Conservation (phyloP, 352 stramenopile genomes). For the Pythium aquatile region DNA sequence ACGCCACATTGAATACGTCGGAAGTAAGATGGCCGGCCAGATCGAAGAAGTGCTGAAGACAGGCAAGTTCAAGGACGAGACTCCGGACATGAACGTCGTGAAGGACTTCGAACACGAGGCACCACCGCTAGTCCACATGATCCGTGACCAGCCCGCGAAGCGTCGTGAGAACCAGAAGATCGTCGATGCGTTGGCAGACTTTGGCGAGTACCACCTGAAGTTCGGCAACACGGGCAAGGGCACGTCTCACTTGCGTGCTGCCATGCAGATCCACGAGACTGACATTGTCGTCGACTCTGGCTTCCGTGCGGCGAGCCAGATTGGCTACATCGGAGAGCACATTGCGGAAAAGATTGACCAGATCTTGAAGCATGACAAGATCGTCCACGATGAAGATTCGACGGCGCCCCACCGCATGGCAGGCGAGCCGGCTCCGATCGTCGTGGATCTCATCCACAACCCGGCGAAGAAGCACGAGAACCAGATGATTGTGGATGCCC, state of each 20-base stretch:
- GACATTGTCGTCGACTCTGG: conserved; percentile 52
- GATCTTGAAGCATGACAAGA: conserved; percentile 64
- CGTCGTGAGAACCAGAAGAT: conserved; percentile 61
- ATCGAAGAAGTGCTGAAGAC: conserved; percentile 56
- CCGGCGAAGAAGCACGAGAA: conserved; percentile 58
- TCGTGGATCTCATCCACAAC: conserved; percentile 57
- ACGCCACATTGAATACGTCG: conserved; percentile 44
- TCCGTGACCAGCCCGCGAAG: conserved; percentile 44
- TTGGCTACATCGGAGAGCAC: conserved; percentile 63
- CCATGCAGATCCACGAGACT: conserved; percentile 56
- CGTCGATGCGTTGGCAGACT: conserved; percentile 61
- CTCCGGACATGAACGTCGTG: conserved; percentile 46
- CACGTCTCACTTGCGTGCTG: conserved; percentile 61
- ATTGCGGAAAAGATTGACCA: conserved; percentile 81
- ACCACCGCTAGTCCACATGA: conserved; percentile 47
- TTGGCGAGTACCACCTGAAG: conserved; percentile 69
- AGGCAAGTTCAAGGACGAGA: conserved; percentile 52
- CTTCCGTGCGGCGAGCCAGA: conserved; percentile 36
- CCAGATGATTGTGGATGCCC: conserved; percentile 60
- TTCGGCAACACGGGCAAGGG: conserved; percentile 72
- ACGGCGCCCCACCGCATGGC: conserved; percentile 35
- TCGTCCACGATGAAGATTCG: conserved; percentile 42
- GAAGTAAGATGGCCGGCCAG: conserved; percentile 51
- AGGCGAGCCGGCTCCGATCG: conserved; percentile 63
- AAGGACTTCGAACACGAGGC: conserved; percentile 43